Base-by-base conservation (phyloP, 805 yeast species). In the Cyberlindnera americana region DNA sequence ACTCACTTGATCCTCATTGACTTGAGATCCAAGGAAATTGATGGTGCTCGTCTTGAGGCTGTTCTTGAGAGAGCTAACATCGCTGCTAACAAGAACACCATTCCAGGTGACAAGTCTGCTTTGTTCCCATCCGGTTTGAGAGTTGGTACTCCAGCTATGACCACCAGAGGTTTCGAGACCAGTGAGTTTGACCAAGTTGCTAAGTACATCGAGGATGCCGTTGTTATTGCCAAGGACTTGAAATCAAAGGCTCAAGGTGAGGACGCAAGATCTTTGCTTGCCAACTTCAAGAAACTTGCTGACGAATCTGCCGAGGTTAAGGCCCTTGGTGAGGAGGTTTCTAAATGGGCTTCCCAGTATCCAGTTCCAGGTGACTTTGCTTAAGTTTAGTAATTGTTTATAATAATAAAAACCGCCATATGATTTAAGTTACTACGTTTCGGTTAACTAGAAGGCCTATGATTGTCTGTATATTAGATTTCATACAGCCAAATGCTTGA, bases 71-170 rank as follows among this genome's bases (percentile, higher is more conserved):
- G 83, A 62, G 80, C 86, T 57, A 90, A 91, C 77, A 88, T 93
- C 61, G 97, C 98, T 29, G 78, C 89, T 54, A 93, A 93, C 80
- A 93, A 93, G 72, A 93, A 93, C 78, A 83, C 99, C 33, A 88
- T 91, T 50, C 97, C 97, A 45, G 95, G 96, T 56, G 99, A 91
- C 67, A 83, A 80, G 65, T 86, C 96, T 33, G 99, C 99, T 23
- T 73, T 91, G 46, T 88, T 86, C 63, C 99, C 99, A 58, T 87
- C 95, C 46, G 99, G 99, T 54, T 72, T 91, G 52, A 84, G 99
- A 72, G 83, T 91, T 47, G 99, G 99, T 56, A 86, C 98, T 14
- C 99, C 99, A 43, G 98, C 98, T 32, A 91, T 91, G 98, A 84
- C 97, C 40, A 42, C 46, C 6, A 82, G 99, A 71, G 97, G 96